Base-by-base conservation (phyloP, 2,329 filamentous ascomycete genomes). In the Emergomyces orientalis region DNA sequence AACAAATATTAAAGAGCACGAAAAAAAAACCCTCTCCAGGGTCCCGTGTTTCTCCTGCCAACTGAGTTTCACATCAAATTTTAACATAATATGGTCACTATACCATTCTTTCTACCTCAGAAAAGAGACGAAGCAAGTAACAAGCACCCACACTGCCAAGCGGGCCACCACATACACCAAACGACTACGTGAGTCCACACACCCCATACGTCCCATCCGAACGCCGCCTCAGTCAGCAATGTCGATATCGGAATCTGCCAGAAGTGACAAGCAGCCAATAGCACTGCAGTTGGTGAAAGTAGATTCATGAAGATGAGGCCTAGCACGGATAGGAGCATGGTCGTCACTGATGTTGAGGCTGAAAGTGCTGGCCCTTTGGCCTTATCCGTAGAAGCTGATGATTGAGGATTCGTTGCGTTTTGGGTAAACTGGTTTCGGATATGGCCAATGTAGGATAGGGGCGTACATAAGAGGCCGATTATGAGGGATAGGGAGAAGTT, bases 141-240 rank as follows among this genome's bases (percentile, higher is more conserved):
- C 0, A 75, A 69, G 64, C 71, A 72, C 4, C 79, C 89, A 7
- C 86, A 83, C 45, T 94, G 74, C 92, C 92, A 97, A 8, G 90
- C 91, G 0, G 92, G 92, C 88, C 91, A 94, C 92, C 92, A 97
- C 52, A 96, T 86, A 72, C 91, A 89, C 90, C 91, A 96, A n/a
- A 96, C 83, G 13, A 95, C 85, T 22, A 96, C 86, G 64, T 90
- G 88, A 1, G 91, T 95, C 79, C 91, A 95, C 82, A 94, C 85
- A 1, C 91, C 90, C 85, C 88, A 91, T 14, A 96, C 86, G 71
- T 90, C 84, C 91, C 91, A 96, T 0, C 89, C 91, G 72, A 94
- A 91, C 5, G 89, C 90, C 0, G 90, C 89, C 72, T 88, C 82
- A 34, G 81, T 81, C 60, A 96, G 75, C 2, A 94, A 80, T 1